Base-by-base conservation (phyloP, 352 stramenopile genomes). In the Halophytophthora batemanensis region DNA sequence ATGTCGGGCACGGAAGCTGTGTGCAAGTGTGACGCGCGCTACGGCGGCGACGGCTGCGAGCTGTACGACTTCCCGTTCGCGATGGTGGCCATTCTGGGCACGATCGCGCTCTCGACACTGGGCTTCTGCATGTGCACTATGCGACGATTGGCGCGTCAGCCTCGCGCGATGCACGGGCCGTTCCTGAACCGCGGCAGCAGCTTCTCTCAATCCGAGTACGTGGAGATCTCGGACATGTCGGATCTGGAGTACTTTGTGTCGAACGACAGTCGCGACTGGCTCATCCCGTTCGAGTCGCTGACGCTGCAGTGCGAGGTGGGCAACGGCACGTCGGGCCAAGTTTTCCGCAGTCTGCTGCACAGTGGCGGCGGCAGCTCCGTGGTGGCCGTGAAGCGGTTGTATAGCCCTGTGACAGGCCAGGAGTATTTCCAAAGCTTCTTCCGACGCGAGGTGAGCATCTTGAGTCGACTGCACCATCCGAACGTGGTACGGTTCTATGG, bases 371-470 rank as follows among this genome's bases (percentile, higher is more conserved):
- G 83, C 19, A 93, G 72, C 59, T 92, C 83, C 0, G 79, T 94
- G 22, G 86, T 96, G 2, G 86, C 86, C 0, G 85, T 96, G 35
- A 96, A 96, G 72, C 80, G 85, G 2, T 45, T 96, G 44, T 93
- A 96, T 50, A 93, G 82, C 45, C 83, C 84, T 14, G 71, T 96
- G 45, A 92, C 83, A 12, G 81, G 84, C 10, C 80, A 94, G 41
- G 83, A 94, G 64, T 93, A 95, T 56, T 96, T 96, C 60, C 83
- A 95, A 50, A 92, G 82, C 59, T 96, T 96, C 57, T 96, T 96
- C 57, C 76, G 82, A 28, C 83, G 84, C 10, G 86, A 96, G 68
- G 86, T 93, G 6, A 87, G 82, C 46, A 91, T 95, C 46, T 45
- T 96, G 47, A 93, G 85, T 49, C 77, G 84, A 3, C 55, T 96